A percentile compares a stretch with the other conserved stretches of the same genome.
Conservation (phyloP, 2,329 filamentous ascomycete genomes). For the Chaetomium globosum region DNA sequence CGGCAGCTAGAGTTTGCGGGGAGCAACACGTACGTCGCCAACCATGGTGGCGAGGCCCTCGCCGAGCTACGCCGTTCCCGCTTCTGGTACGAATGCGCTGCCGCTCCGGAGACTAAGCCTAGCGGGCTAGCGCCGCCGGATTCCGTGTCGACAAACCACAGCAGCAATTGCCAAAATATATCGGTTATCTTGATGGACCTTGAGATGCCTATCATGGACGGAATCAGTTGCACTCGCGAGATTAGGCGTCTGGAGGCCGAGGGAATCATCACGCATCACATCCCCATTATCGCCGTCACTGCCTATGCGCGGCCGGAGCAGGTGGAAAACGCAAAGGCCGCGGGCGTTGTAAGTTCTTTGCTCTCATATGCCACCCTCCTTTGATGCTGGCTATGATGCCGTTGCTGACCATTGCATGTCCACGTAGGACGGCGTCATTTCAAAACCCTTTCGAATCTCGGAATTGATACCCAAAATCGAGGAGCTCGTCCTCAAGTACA, state of each 20-base stretch:
- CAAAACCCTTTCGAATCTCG: slow-evolving; percentile 78
- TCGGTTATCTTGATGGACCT: slow-evolving; percentile 77
- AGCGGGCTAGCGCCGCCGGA: background rate
- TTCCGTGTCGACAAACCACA: background rate
- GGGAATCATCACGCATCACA: slow-evolving; percentile 63
- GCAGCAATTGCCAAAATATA: slow-evolving; percentile 47
- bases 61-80: slow-evolving; percentile 59
- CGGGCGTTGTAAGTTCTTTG: slow-evolving; percentile 66
- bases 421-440: slow-evolving; percentile 70
- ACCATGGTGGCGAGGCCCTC: slow-evolving; percentile 65
- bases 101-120: background rate
- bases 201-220: slow-evolving; percentile 82
- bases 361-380: background rate
- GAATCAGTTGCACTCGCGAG: slow-evolving; percentile 69
- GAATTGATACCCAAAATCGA: slow-evolving; percentile 70
- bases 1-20: slow-evolving; percentile 63
- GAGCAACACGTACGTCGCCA: slow-evolving; percentile 64
- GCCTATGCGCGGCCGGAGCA: slow-evolving; percentile 77
- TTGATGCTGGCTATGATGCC: background rate
- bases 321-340: slow-evolving; percentile 68
- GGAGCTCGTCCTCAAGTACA: slow-evolving; percentile 47
- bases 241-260: slow-evolving; percentile 69
- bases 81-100: slow-evolving; percentile 50
- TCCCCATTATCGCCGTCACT: slow-evolving; percentile 82
- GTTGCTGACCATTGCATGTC: background rate